Base-by-base conservation (phyloP, 2,329 filamentous ascomycete species). In the Aspergillus udagawae region DNA sequence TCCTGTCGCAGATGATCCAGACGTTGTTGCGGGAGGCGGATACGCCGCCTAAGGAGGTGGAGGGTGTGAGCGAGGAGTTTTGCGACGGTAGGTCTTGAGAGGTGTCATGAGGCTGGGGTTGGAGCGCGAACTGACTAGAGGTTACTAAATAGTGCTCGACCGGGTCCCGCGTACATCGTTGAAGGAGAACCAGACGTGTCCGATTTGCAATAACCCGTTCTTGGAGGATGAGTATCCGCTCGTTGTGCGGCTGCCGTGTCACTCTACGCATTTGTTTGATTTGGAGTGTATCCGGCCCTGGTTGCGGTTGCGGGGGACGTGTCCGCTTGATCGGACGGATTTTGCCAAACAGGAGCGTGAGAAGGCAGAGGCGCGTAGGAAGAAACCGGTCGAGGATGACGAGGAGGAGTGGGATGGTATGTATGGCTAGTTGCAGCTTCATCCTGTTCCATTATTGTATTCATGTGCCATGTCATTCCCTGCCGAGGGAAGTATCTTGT, bases 251-350 rank as follows among this genome's bases (percentile, higher is more conserved):
- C 69, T 88, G 32, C 83, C 85, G 9, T 88, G 85, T 62, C 83
- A 87, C 67, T 76, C 80, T 17, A 80, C 80, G 41, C 85, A 88
- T 68, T 65, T 83, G 21, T 87, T 87, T 70, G 85, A 88, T 71
- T 70, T 87, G 27, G 85, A 87, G 64, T 88, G 85, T 70, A 83
- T 88, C 59, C 73, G 80, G 57, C 85, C 85, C 0, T 88, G 85
- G 85, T 71, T 88, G 60, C 81, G 86, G 62, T 74, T 87, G 55
- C 83, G 86, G 60, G 82, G 83, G 8, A 87, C 84, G 21, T 88
- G 85, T 72, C 85, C 85, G 20, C 75, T 87, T 50, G 84, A 87
- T 67, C 78, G 85, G 52, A 78, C 80, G 66, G 80, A 83, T 67
- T 75, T 87, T 57, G 74, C 82, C 20, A 84, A 85, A 73, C 79